Evolutionary conservation across 1,284 basidiomycete species (phyloP).

Genomic region (Mixia osmundae): DNA sequence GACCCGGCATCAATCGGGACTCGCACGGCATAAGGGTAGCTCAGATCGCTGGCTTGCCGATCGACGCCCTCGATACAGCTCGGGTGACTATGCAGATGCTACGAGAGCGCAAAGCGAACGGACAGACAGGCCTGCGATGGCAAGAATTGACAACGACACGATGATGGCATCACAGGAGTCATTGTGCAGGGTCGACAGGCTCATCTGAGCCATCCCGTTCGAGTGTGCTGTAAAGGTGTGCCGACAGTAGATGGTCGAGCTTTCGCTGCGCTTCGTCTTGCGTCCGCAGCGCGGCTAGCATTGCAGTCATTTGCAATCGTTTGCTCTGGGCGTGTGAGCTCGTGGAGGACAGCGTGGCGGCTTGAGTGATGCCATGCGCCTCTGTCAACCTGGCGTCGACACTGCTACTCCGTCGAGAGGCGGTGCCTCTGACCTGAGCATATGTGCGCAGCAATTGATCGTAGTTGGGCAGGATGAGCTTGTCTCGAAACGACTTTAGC

Average conservation of each 20-base stretch:
- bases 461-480: slow-evolving; percentile 14
- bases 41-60: slow-evolving; percentile 6
- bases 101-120: too few species aligned
- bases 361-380: slow-evolving; percentile 1
- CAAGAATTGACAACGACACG: too few species aligned
- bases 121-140: too few species aligned
- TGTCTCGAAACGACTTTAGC: slow-evolving; percentile 53
- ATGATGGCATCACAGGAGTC: too few species aligned
- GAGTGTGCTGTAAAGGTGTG: too few species aligned
- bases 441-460: slow-evolving; percentile 2
- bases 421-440: neutral
- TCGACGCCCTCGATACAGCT: slow-evolving; percentile 2
- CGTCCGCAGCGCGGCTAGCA: slow-evolving; percentile 19
- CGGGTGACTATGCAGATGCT: too few species aligned
- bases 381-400: too few species aligned
- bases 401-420: too few species aligned
- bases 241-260: slow-evolving; percentile 20
- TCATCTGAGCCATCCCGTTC: too few species aligned
- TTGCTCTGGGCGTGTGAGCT: slow-evolving; percentile 3
- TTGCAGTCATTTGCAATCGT: slow-evolving; percentile 18
- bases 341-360: slow-evolving; percentile 4
- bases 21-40: slow-evolving; percentile 7
- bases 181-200: too few species aligned
- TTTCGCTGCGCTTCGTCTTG: slow-evolving; percentile 21
- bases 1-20: slow-evolving; percentile 7